Conservation (phyloP, 2,329 filamentous ascomycete species). For the Juglanconis oblonga region DNA sequence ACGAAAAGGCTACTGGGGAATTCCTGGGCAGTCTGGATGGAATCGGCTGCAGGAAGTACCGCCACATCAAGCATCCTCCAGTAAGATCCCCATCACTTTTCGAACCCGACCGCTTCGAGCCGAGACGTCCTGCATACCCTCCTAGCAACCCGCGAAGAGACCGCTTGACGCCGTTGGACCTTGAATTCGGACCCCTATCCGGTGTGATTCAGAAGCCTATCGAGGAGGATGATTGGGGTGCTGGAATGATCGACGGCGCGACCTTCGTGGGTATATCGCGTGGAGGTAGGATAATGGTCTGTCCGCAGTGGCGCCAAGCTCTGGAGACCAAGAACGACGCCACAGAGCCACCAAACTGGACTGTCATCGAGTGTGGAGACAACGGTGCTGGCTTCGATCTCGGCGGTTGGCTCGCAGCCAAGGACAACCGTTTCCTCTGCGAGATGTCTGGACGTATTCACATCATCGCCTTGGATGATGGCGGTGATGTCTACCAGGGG, state of each 20-base stretch:
- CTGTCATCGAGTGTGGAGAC: constrained; percentile 39
- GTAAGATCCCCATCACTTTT: not conserved
- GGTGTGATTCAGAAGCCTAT: constrained; percentile 25
- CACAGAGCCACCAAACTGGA: constrained; percentile 24
- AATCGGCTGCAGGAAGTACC: constrained; percentile 26
- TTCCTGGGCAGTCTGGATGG: constrained; percentile 29
- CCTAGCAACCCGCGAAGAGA: constrained; percentile 22
- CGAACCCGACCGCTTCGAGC: not conserved
- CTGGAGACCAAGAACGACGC: constrained; percentile 25
- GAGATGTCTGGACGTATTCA: constrained; percentile 42
- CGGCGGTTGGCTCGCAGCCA: constrained; percentile 43
- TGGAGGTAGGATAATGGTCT: constrained; percentile 40
- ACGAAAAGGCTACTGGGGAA: constrained; percentile 36
- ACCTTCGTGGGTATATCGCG: constrained; percentile 42
- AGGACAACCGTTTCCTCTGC: constrained; percentile 39
- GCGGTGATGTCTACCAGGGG: constrained; percentile 26
- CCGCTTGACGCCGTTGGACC: constrained; percentile 22
- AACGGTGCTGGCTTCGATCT: constrained; percentile 39
- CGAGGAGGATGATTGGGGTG: constrained; percentile 43
- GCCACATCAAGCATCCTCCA: constrained; percentile 22
- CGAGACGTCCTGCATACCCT: not conserved
- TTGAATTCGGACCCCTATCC: not conserved
- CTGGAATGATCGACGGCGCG: constrained; percentile 39
- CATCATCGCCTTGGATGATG: constrained; percentile 36
- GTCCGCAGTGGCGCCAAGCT: constrained; percentile 38